Conservation (phyloP, 2,329 filamentous ascomycete genomes). For the Sporothrix brasiliensis region DNA sequence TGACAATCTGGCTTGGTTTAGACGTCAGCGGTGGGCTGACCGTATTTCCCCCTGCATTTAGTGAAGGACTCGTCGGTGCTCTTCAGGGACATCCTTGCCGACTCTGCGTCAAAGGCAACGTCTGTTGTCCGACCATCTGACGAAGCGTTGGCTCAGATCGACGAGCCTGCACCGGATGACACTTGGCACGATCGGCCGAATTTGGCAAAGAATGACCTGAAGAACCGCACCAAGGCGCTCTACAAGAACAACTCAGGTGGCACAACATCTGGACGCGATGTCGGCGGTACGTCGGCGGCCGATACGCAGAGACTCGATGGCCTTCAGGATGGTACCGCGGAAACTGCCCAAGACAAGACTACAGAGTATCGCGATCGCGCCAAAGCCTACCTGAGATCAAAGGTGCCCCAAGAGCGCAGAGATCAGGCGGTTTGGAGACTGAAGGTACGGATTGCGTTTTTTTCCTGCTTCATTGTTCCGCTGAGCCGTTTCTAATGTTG, state of each 20-base stretch:
- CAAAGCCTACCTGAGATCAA: slow-evolving; percentile 77
- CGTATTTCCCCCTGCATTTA: slow-evolving; percentile 35
- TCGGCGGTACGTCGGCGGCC: slow-evolving; percentile 44
- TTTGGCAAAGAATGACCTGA: slow-evolving; percentile 69
- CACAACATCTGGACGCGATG: slow-evolving; percentile 48
- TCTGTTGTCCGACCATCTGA: slow-evolving; percentile 74
- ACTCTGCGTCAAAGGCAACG: slow-evolving; percentile 81
- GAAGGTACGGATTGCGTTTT: slow-evolving; percentile 50
- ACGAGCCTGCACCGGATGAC: slow-evolving; percentile 84
- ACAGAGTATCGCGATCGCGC: slow-evolving; percentile 49
- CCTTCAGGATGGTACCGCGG: slow-evolving; percentile 53
- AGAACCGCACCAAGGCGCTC: slow-evolving; percentile 66
- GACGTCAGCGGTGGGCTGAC: neutral
- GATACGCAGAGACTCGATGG: slow-evolving; percentile 64
- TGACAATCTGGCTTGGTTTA: neutral
- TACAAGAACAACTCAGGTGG: slow-evolving; percentile 55
- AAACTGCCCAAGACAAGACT: slow-evolving; percentile 48
- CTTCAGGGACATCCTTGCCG: slow-evolving; percentile 86
- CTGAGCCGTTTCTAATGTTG: neutral
- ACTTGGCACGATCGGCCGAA: slow-evolving; percentile 89
- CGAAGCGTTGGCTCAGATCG: slow-evolving; percentile 75
- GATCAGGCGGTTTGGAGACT: slow-evolving; percentile 90
- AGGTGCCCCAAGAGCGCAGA: slow-evolving; percentile 89
- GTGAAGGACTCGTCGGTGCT: slow-evolving; percentile 80
- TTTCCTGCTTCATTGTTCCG: neutral